Percentiles rank a stretch among this genome's conserved stretches.
phyloP scores from a whole-genome alignment of 352 stramenopile species.

The Vaucheria bursata region DNA sequence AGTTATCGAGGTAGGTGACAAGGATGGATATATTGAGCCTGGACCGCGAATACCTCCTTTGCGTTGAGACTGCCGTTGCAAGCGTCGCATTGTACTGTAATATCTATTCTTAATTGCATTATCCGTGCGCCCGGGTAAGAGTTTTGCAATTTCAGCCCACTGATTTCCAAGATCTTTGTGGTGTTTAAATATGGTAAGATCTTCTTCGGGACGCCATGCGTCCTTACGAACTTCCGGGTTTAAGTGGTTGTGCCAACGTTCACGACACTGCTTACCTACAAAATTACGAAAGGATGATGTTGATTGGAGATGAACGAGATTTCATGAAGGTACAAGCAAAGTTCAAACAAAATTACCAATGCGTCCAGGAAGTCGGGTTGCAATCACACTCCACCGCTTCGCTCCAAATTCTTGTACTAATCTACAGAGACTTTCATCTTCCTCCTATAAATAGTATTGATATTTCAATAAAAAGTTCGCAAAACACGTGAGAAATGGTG shows the following conservation, averaged over 20 bases:
- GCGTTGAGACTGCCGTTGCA: conserved; percentile 24
- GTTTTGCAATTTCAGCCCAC: conserved; percentile 89
- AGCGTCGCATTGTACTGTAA: conserved; percentile 35
- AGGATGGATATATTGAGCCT: neutral
- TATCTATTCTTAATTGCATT: conserved; percentile 58
- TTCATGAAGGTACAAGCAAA: neutral
- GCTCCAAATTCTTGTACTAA: conserved; percentile 34
- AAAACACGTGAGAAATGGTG: neutral
- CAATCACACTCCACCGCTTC: conserved; percentile 36
- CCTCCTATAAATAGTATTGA: neutral
- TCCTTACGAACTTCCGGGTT: conserved; percentile 82
- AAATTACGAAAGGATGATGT: neutral
- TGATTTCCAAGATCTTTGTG: conserved; percentile 77
- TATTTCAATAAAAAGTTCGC: neutral
- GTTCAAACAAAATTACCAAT: conserved; percentile 9
- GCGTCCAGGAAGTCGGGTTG: conserved; percentile 16
- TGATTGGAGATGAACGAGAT: neutral
- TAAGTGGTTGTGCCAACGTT: conserved; percentile 79
- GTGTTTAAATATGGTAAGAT: conserved; percentile 72
- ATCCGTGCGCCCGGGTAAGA: conserved; percentile 85
- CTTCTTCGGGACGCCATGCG: conserved; percentile 79
- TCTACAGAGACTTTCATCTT: conserved; percentile 25
- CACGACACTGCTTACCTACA: conserved; percentile 25
- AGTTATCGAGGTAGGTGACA: neutral
- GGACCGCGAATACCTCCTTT: conserved; percentile 15